Evolutionary conservation across 1,139 yeast species (phyloP).

Genomic region (Scheffersomyces illinoinensis): DNA sequence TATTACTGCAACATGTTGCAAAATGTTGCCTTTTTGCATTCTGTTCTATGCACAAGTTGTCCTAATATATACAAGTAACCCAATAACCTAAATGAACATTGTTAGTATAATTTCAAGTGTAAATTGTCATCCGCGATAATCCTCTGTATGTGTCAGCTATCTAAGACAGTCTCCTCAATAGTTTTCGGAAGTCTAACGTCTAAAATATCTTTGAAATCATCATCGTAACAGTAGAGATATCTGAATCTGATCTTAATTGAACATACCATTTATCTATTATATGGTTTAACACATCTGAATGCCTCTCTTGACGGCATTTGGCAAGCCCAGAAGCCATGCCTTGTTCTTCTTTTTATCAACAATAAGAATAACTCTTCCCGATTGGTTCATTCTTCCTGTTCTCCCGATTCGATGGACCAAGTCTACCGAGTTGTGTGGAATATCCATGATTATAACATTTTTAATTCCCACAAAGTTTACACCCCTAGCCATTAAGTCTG

Average conservation of each 20-base stretch:
- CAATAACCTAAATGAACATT: neutral
- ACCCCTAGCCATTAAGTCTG: conserved; percentile 90
- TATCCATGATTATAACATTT: conserved; percentile 80
- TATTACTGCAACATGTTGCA: neutral
- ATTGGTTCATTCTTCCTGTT: conserved; percentile 89
- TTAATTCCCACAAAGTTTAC: conserved; percentile 80
- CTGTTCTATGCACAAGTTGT: neutral
- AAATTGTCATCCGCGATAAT: neutral
- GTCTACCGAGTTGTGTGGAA: conserved; percentile 84
- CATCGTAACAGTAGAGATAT: conserved; percentile 16
- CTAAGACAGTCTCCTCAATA: conserved; percentile 30
- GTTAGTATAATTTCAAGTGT: conserved; percentile 9
- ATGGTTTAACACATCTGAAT: conserved; percentile 33
- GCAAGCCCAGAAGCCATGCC: conserved; percentile 84
- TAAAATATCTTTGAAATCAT: conserved; percentile 29
- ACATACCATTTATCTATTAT: conserved; percentile 13
- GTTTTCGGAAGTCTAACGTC: conserved; percentile 35
- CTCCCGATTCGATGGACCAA: conserved; percentile 90
- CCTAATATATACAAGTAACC: neutral
- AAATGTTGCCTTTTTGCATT: neutral
- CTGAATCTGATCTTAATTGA: no score
- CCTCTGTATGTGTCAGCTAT: conserved; percentile 18
- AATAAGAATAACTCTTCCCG: conserved; percentile 83
- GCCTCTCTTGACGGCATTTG: conserved; percentile 64
- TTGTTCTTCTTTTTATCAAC: conserved; percentile 63